Percentiles rank a stretch among this genome's conserved stretches.
Conservation (phyloP, 257 asterid genomes). For the Plantago ovata region DNA sequence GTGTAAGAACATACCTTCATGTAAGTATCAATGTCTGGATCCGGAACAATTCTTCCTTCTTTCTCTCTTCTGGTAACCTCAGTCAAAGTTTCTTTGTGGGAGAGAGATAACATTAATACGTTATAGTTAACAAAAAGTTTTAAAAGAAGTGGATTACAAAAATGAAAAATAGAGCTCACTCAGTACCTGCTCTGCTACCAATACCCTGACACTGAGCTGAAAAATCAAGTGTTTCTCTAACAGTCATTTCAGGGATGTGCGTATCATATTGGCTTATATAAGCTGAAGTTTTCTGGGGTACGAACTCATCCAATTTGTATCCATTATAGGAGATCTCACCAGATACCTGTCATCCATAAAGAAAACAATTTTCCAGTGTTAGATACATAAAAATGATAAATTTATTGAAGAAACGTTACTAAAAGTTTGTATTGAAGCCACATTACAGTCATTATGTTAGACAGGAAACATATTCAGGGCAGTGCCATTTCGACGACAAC, state of each 20-base stretch:
- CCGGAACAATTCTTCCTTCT: conserved; percentile 42
- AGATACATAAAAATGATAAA: conserved; percentile 6
- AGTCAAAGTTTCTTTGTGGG: conserved; percentile 32
- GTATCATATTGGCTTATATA: conserved; percentile 64
- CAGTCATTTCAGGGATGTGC: conserved; percentile 59
- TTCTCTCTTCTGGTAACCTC: conserved; percentile 41
- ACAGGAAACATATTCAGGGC: neutral
- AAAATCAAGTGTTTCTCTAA: conserved; percentile 58
- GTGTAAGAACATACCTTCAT: conserved; percentile 39
- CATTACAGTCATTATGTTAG: neutral
- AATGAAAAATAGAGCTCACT: neutral
- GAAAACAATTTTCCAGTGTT: neutral
- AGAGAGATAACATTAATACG: conserved; percentile 1
- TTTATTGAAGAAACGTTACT: neutral
- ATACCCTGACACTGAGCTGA: conserved; percentile 61
- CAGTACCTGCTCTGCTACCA: conserved; percentile 46
- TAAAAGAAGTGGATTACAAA: neutral
- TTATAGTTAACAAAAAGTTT: neutral
- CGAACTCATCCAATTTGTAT: conserved; percentile 42
- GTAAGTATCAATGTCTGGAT: conserved; percentile 44
- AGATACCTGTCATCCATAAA: conserved; percentile 34
- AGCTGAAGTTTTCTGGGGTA: conserved; percentile 54
- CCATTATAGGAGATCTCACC: conserved; percentile 62
- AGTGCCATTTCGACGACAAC: neutral
- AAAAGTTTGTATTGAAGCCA: neutral